Percentiles rank a stretch among this genome's conserved stretches.
Conservation (phyloP, 2,329 filamentous ascomycete species). For the Pestalotiopsis fici region DNA sequence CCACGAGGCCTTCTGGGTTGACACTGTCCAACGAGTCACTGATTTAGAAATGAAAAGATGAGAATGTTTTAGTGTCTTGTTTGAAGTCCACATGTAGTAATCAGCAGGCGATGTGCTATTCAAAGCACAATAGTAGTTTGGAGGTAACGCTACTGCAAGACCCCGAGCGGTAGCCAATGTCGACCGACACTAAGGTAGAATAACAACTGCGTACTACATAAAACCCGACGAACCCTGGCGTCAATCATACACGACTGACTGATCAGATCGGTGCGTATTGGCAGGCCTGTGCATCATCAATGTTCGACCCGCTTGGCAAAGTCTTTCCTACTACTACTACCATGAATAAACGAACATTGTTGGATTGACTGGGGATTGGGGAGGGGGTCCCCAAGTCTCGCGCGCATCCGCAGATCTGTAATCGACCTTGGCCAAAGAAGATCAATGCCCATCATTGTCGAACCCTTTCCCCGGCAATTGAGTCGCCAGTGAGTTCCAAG, state of each 20-base stretch:
- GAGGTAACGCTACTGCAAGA: not conserved
- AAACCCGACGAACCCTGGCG: not conserved
- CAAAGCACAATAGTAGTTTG: too few species aligned
- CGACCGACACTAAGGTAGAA: too few species aligned
- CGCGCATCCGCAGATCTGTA: not conserved
- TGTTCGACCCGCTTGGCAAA: conserved; percentile 1
- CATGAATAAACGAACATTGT: too few species aligned
- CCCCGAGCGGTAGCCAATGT: not conserved
- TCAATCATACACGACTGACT: not conserved
- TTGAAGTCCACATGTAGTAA: not conserved
- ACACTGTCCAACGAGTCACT: not conserved
- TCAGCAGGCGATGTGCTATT: not conserved
- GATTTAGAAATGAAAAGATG: not conserved
- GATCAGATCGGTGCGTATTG: not conserved
- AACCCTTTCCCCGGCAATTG: not conserved
- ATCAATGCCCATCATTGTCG: not conserved
- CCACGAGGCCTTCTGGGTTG: not conserved
- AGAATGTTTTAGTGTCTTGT: conserved; percentile 5
- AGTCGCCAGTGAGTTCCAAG: conserved; percentile 3
- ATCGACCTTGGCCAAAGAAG: not conserved
- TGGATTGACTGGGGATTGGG: too few species aligned
- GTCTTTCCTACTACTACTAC: too few species aligned
- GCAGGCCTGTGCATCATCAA: conserved; percentile 1
- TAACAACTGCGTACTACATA: too few species aligned
- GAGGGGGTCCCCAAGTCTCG: too few species aligned